Evolutionary conservation across 805 yeast genomes (phyloP), one percentile per base, ranked within the genome.

Genomic region (Danielia reshetovae): DNA sequence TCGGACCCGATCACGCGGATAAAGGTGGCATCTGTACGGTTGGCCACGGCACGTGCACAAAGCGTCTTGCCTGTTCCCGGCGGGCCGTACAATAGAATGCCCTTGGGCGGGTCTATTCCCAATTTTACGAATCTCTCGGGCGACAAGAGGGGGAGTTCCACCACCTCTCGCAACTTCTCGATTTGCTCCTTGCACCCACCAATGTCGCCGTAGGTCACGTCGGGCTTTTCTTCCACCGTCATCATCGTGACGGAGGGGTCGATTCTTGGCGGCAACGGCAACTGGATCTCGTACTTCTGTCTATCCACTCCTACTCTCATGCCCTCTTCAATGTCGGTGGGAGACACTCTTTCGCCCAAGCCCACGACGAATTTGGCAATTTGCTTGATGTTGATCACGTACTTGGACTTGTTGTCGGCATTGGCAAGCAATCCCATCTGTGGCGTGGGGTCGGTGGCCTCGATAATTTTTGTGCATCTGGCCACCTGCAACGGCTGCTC

Each of bases 211-310:
- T 93, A 93, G 2, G 99, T 93, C 24, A 93, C 97, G 64, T 93
- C 98, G 10, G 98, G 99, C 62, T 93, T 93, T 65, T 93, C 99
- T 63, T 93, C 99, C 30, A 93, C 99, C 2, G 97, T 90, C 99
- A 93, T 93, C 98, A 93, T 93, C 5, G 98, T 93, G 35, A 93
- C 99, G 25, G 88, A 77, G 10, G 99, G 97, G 61, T 93, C 99
- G 57, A 93, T 93, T 55, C 95, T 74, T 36, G 99, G 98, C 8
- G 99, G 99, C 46, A 93, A 72, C 19, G 99, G 98, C 53, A 93
- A 72, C 71, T 90, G 96, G 56, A 93, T 94, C 61, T 89, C 95
- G 65, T 93, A 93, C 64, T 90, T 90, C 54, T 85, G 88, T 62
- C 98, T 79, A 60, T 94, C 98, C 38, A 93, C 98, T 55, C 99